Percentiles rank a stretch among this genome's conserved stretches.
Evolutionary conservation across 257 asterid genomes (phyloP).

Genomic region (Primulina tabacum): DNA sequence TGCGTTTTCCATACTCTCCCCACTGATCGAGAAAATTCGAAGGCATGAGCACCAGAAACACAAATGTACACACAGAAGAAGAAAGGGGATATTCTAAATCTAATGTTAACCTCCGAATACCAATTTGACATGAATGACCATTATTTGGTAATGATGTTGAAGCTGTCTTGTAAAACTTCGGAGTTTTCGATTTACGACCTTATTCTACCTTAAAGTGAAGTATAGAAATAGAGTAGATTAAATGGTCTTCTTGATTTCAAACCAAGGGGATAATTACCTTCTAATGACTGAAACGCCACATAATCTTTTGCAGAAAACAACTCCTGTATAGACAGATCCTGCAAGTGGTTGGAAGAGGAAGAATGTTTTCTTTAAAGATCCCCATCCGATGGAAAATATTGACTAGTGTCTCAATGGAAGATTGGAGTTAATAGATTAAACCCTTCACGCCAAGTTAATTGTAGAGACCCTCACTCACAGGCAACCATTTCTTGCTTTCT

Average conservation of each 20-base stretch:
- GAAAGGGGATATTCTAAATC: neutral
- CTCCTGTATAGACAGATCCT: slow-evolving; percentile 87
- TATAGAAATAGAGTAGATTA: neutral
- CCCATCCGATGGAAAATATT: neutral
- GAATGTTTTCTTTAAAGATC: neutral
- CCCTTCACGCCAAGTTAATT: too few species aligned
- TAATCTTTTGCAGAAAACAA: slow-evolving; percentile 70
- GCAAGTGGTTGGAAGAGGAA: slow-evolving; percentile 26
- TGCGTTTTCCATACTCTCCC: slow-evolving; percentile 99
- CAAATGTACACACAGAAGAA: neutral
- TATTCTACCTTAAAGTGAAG: neutral
- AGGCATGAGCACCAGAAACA: neutral
- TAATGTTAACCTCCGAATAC: neutral
- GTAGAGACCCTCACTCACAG: too few species aligned
- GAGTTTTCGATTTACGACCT: neutral
- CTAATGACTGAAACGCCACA: slow-evolving; percentile 93
- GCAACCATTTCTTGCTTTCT: too few species aligned
- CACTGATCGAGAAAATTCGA: slow-evolving; percentile 43
- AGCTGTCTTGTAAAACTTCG: neutral
- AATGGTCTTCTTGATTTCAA: neutral
- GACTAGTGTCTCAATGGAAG: neutral
- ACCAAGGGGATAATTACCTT: slow-evolving; percentile 50
- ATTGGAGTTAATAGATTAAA: too few species aligned
- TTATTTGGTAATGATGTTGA: neutral
- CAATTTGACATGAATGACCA: neutral